Evolutionary conservation across 495 filamentous ascomycete species (phyloP).

Genomic region (Aspergillus avenaceus): DNA sequence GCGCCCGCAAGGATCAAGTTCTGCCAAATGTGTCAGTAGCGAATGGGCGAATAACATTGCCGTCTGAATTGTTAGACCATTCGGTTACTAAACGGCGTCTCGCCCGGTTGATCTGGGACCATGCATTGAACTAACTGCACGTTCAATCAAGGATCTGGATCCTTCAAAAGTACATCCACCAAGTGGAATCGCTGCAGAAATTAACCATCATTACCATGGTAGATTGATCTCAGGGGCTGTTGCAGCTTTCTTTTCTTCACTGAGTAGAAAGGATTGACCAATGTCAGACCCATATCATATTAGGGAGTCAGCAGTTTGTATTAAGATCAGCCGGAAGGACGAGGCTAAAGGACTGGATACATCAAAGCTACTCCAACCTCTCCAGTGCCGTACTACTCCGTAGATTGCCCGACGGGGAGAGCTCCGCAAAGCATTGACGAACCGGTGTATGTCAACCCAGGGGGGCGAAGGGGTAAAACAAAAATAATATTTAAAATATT

Average conservation of each 20-base stretch:
- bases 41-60: not conserved
- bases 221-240: not conserved
- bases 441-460: not conserved
- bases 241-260: not conserved
- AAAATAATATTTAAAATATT: no score
- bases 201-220: not conserved
- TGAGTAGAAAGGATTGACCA: not conserved
- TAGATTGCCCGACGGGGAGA: no score
- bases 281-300: not conserved
- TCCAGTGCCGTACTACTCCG: no score
- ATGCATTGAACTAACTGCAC: conserved; percentile 3
- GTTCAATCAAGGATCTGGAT: not conserved
- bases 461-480: no score
- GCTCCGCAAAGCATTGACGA: not conserved
- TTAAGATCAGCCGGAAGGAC: not conserved
- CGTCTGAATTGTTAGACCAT: not conserved
- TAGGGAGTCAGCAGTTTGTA: not conserved
- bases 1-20: not conserved
- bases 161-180: not conserved
- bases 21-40: not conserved
- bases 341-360: no score
- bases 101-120: not conserved
- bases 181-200: not conserved
- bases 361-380: no score
- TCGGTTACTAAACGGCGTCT: not conserved